Percentiles rank a stretch among this genome's conserved stretches.
phyloP scores from a whole-genome alignment of 2,329 filamentous ascomycete species.

The Colletotrichum paranaense region DNA sequence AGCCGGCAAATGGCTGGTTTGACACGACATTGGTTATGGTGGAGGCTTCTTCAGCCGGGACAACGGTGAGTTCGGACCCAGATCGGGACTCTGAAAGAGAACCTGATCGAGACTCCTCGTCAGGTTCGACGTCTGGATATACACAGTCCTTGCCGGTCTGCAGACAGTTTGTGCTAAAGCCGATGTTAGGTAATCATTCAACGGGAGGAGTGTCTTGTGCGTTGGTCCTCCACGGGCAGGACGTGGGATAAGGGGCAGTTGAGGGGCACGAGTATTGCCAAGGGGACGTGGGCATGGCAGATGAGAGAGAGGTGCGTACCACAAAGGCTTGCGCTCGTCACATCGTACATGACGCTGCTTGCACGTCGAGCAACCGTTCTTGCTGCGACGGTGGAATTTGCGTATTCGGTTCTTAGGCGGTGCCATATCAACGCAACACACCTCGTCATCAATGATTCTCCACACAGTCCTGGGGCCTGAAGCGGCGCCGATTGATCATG shows the following conservation, averaged over 20 bases:
- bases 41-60: constrained; percentile 1
- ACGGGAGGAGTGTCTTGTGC: neutral
- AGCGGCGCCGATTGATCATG: constrained; percentile 30
- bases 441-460: constrained; percentile 25
- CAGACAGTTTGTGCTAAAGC: constrained; percentile 56
- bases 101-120: neutral
- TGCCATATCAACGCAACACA: constrained; percentile 41
- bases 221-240: neutral
- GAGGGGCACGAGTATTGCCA: neutral
- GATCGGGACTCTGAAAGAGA: constrained; percentile 18
- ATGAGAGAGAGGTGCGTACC: constrained; percentile 45
- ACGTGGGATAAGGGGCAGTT: neutral
- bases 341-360: constrained; percentile 58
- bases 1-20: constrained; percentile 34
- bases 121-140: constrained; percentile 41
- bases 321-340: constrained; percentile 57
- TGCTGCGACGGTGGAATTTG: constrained; percentile 51
- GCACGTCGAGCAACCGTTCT: constrained; percentile 49
- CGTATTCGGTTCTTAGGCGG: constrained; percentile 50
- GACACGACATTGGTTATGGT: constrained; percentile 26
- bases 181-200: constrained; percentile 14
- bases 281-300: neutral
- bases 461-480: constrained; percentile 28
- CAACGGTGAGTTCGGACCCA: constrained; percentile 35
- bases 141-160: constrained; percentile 57